Evolutionary conservation across 2,329 filamentous ascomycete genomes (phyloP).

Genomic region (Diaporthe nobilis): DNA sequence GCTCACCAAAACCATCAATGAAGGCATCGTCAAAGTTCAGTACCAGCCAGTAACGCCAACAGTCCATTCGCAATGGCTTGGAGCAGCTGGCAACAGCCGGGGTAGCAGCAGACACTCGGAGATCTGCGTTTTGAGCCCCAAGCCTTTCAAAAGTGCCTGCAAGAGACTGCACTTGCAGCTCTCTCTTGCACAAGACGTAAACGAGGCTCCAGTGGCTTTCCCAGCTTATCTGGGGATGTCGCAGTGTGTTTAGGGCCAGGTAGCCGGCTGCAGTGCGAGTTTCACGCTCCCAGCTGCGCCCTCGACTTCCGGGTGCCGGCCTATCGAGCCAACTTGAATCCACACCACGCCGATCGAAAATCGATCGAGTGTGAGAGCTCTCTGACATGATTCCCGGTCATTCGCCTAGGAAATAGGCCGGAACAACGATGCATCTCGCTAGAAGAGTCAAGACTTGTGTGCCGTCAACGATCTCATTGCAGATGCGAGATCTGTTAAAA

Average conservation of each 20-base stretch:
- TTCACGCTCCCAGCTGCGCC: slow-evolving; percentile 38
- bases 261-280: slow-evolving; percentile 36
- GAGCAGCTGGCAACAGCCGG: slow-evolving; percentile 13
- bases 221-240: slow-evolving; percentile 32
- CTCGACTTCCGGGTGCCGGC: slow-evolving; percentile 18
- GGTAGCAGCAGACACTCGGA: slow-evolving; percentile 11
- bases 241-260: slow-evolving; percentile 30
- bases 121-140: neutral
- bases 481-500: neutral
- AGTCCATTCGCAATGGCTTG: neutral
- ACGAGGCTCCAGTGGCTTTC: slow-evolving; percentile 4
- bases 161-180: slow-evolving; percentile 33
- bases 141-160: neutral
- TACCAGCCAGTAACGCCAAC: neutral
- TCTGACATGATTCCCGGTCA: slow-evolving; percentile 8
- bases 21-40: slow-evolving; percentile 11
- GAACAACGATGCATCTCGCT: slow-evolving; percentile 25
- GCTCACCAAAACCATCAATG: neutral
- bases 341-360: slow-evolving; percentile 33
- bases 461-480: neutral
- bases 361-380: slow-evolving; percentile 9
- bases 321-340: slow-evolving; percentile 34
- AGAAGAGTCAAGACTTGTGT: neutral
- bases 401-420: slow-evolving; percentile 16
- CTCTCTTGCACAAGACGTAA: neutral